A percentile compares a stretch with the other conserved stretches of the same genome.
Conservation (phyloP, 2,329 filamentous ascomycete species). For the Byssoonygena ceratinophila region DNA sequence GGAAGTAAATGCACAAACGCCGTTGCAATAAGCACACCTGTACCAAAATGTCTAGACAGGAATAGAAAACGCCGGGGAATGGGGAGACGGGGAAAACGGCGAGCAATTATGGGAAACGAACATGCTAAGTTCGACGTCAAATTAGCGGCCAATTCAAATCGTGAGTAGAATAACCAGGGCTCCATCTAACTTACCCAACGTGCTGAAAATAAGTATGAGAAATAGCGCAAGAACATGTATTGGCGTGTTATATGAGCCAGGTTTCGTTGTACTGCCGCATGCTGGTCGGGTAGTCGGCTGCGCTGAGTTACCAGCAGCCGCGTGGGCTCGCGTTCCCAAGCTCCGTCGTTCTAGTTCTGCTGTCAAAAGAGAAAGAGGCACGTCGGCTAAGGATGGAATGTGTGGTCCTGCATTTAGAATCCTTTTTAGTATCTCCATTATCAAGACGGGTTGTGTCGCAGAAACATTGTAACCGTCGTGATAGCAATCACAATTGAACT, state of each 20-base stretch:
- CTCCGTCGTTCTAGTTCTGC: slow-evolving; percentile 24
- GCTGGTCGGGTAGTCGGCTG: slow-evolving; percentile 18
- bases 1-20: slow-evolving; percentile 52
- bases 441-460: not conserved
- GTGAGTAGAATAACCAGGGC: not conserved
- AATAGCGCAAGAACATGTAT: slow-evolving; percentile 59
- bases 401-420: not conserved
- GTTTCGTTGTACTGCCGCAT: slow-evolving; percentile 28
- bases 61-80: slow-evolving; percentile 51
- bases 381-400: slow-evolving; percentile 21
- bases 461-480: no score
- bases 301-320: not conserved
- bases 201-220: slow-evolving; percentile 50
- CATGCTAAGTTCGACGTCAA: slow-evolving; percentile 37
- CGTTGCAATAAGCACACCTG: slow-evolving; percentile 47
- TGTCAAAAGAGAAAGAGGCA: slow-evolving; percentile 27
- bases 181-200: slow-evolving; percentile 27
- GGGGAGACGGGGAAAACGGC: slow-evolving; percentile 49
- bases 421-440: not conserved
- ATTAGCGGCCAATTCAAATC: not conserved
- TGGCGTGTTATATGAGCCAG: slow-evolving; percentile 50
- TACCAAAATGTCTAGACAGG: slow-evolving; percentile 49
- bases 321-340: not conserved
- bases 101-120: slow-evolving; percentile 51
- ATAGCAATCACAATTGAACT: not conserved